Percentiles rank a stretch among this genome's conserved stretches.
These are phyloP conservation scores for Chlamydomonas incerta DNA, from an alignment of 139 green algal genomes.

Conservation along the genomic window DNA sequence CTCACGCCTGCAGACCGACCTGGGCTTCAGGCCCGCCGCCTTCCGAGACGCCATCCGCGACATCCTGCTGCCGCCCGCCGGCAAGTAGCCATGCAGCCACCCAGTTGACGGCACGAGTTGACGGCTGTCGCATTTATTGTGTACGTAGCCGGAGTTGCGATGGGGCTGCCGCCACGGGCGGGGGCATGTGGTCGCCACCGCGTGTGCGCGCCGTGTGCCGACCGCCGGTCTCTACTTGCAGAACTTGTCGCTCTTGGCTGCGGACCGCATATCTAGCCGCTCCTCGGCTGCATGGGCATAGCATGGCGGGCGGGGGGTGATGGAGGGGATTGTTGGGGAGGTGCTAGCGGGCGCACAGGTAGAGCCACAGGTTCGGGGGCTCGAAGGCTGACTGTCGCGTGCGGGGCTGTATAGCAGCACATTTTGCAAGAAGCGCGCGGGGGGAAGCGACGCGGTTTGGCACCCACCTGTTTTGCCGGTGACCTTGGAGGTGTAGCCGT, in stretches of 20 bases:
- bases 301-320: too few relatives aligned
- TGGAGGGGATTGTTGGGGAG: too few relatives aligned
- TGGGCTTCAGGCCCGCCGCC: conserved; percentile 49
- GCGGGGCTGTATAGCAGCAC: neutral
- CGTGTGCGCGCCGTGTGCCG: too few relatives aligned
- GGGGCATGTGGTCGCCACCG: too few relatives aligned
- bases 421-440: neutral
- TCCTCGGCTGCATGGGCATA: conserved; percentile 45
- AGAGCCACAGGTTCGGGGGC: too few relatives aligned
- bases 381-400: neutral
- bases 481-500: conserved; percentile 50
- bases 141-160: too few relatives aligned
- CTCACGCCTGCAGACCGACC: neutral
- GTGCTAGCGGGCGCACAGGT: too few relatives aligned
- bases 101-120: too few relatives aligned
- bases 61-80: conserved; percentile 33
- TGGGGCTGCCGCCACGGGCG: too few relatives aligned
- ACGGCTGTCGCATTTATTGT: too few relatives aligned
- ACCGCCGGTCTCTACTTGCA: conserved; percentile 47
- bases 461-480: conserved; percentile 28
- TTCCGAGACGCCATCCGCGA: conserved; percentile 48
- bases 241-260: conserved; percentile 57
- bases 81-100: too few relatives aligned
- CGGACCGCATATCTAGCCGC: conserved; percentile 52
- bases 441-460: neutral